phyloP scores from a whole-genome alignment of 2,329 filamentous ascomycete species.

The Fusarium sp. region DNA sequence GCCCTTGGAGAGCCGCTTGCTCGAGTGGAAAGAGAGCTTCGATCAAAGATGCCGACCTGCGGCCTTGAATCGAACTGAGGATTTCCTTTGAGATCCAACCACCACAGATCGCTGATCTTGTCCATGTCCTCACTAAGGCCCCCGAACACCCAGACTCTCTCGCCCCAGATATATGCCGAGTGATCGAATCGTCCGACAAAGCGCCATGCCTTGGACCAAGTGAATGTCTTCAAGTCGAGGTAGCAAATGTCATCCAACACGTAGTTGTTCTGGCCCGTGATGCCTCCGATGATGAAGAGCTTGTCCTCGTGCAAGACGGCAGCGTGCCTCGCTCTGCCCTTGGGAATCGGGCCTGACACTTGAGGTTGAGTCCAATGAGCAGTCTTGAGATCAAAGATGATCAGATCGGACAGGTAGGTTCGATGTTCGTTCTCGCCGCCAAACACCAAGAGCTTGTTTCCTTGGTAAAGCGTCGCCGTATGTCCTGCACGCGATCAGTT shows the following conservation, averaged over 20 bases:
- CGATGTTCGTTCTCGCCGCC: slow-evolving; percentile 98
- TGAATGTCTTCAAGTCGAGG: slow-evolving; percentile 95
- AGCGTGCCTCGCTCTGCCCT: slow-evolving; percentile 91
- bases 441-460: slow-evolving; percentile 95
- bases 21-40: slow-evolving; percentile 56
- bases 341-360: slow-evolving; percentile 85
- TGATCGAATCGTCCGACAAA: slow-evolving; percentile 97
- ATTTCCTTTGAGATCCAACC: slow-evolving; percentile 92
- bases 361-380: slow-evolving; percentile 96
- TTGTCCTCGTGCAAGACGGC: slow-evolving; percentile 97
- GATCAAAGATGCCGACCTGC: slow-evolving; percentile 65
- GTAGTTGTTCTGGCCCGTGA: slow-evolving; percentile 91
- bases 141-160: slow-evolving; percentile 95
- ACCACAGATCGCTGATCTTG: slow-evolving; percentile 95
- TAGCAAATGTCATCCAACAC: slow-evolving; percentile 98
- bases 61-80: slow-evolving; percentile 84
- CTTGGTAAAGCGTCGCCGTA: slow-evolving; percentile 93
- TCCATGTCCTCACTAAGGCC: slow-evolving; percentile 97
- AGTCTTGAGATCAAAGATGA: slow-evolving; percentile 94
- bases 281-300: slow-evolving; percentile 94
- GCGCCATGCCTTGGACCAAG: slow-evolving; percentile 95
- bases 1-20: slow-evolving; percentile 64
- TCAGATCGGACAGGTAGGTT: slow-evolving; percentile 94
- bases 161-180: slow-evolving; percentile 91
- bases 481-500: slow-evolving; percentile 71